Percentiles rank a stretch among this genome's conserved stretches.
Evolutionary conservation across 2,329 filamentous ascomycete species (phyloP).

Genomic region (Monosporascus sp.): DNA sequence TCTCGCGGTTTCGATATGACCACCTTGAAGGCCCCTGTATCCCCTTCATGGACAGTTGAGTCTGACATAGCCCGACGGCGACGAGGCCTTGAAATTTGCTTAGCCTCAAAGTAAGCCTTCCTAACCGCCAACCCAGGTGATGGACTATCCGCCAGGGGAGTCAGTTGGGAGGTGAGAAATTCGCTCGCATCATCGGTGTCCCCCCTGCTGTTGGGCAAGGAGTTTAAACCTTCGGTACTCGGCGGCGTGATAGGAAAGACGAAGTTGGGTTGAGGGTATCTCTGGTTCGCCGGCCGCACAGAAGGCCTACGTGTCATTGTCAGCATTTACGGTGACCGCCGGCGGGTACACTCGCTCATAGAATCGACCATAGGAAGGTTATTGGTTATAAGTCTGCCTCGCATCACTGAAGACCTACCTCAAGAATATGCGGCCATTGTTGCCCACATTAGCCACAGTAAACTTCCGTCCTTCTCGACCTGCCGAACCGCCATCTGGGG

Average conservation of each 20-base stretch:
- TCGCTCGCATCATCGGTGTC: constrained; percentile 27
- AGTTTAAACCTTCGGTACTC: constrained; percentile 52
- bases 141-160: constrained; percentile 24
- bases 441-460: constrained; percentile 75
- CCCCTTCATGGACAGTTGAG: constrained; percentile 64
- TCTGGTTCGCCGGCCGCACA: constrained; percentile 55
- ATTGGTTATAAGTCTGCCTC: too few relatives aligned
- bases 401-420: constrained; percentile 50
- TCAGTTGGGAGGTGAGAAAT: constrained; percentile 37
- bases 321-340: constrained; percentile 6
- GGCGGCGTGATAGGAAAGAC: constrained; percentile 58
- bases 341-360: neutral
- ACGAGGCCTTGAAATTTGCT: constrained; percentile 21
- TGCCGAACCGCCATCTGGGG: constrained; percentile 56
- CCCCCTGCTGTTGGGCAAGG: constrained; percentile 28
- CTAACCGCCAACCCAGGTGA: constrained; percentile 26
- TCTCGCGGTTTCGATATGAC: constrained; percentile 69
- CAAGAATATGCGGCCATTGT: constrained; percentile 77
- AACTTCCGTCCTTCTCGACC: constrained; percentile 68
- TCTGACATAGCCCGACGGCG: constrained; percentile 69
- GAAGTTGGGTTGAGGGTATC: constrained; percentile 57
- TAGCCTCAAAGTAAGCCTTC: constrained; percentile 27
- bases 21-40: constrained; percentile 69
- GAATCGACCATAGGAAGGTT: too few relatives aligned
- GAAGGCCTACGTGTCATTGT: constrained; percentile 44